Evolutionary conservation across 208 protist species (phyloP).

Genomic region (Porcisia hertigi): DNA sequence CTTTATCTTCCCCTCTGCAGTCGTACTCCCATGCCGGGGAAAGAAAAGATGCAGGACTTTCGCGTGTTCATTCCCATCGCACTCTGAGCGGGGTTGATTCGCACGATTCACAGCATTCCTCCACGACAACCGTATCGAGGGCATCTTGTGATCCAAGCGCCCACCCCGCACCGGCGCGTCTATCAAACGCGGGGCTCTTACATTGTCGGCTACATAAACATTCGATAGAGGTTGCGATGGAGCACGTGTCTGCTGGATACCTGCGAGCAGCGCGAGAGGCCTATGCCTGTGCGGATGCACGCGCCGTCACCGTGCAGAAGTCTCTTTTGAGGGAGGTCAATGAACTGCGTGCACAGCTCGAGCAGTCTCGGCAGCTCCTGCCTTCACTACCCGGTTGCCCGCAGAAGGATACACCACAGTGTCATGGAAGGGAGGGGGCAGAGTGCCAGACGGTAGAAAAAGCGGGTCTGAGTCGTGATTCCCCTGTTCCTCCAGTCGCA

Average conservation of each 20-base stretch:
- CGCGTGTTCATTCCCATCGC: not conserved
- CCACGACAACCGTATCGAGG: not conserved
- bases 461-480: no score
- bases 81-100: not conserved
- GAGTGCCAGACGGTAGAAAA: not conserved
- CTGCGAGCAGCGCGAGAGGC: slow-evolving; percentile 5
- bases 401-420: not conserved
- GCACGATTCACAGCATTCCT: not conserved
- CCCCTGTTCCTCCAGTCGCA: not conserved
- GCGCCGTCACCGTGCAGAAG: slow-evolving; percentile 8
- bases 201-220: slow-evolving; percentile 3
- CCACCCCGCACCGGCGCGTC: no score
- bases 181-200: slow-evolving; percentile 4
- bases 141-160: not conserved
- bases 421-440: not conserved
- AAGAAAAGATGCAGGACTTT: not conserved
- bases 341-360: slow-evolving; percentile 13
- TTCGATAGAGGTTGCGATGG: slow-evolving; percentile 3
- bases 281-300: slow-evolving; percentile 1
- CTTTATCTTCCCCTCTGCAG: not conserved
- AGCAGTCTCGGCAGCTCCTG: not conserved
- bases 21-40: not conserved
- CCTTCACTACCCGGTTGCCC: no score
- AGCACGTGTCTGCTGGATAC: not conserved
- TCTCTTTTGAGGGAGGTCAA: slow-evolving; percentile 12